Base-by-base conservation (phyloP, 139 green algal genomes). In the Cymbomonas tetramitiformis region DNA sequence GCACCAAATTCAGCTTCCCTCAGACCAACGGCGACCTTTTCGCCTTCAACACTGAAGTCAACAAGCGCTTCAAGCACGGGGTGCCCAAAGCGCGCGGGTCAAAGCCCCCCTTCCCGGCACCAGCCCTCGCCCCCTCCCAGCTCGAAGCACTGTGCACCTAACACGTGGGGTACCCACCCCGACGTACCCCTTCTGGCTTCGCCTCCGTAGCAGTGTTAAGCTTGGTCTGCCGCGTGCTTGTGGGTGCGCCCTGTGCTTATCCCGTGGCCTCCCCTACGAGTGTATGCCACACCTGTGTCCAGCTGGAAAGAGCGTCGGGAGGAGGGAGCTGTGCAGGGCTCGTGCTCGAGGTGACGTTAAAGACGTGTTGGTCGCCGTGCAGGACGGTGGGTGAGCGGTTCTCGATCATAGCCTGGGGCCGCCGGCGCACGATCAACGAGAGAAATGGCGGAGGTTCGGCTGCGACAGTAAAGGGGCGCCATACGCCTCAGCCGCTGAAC, bases 11-110 rank as follows among this genome's bases (percentile, higher is more conserved):
- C 26, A 25, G 31, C 9, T 65, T 65, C 49, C 57, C 57, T 6
- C 57, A 65, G 40, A 33, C 30, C 18, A 56, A 65, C 34, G 57
- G 57, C 2, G 57, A 65, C 43, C 34, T 65, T 9, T 65, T 65
- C 26, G 57, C 57, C 24, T 65, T 65, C 33, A 49, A 29, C 4
- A 38, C 43, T 15, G 57, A 56, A 30, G 57, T 56, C 19, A 65
- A 65, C 44, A 47, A 56, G 44, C 7, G 19, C 10, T 57, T 65
- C 44, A 65, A 49, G 33, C 57, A 65, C 46, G 57, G 57, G n/a
- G 46, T 65, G 6, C 57, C 57, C 6, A 40, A 63, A 3, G 33
- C 36, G 10, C 32, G 25, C 25, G 32, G 18, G 10, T 15, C 21
- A 23, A 18, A 36, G 38, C 44, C 10, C 44, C 44, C 15, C 18